These are phyloP conservation scores for Beverwykella pulmonaria DNA, from an alignment of 495 filamentous ascomycete genomes.

Conservation along the genomic window DNA sequence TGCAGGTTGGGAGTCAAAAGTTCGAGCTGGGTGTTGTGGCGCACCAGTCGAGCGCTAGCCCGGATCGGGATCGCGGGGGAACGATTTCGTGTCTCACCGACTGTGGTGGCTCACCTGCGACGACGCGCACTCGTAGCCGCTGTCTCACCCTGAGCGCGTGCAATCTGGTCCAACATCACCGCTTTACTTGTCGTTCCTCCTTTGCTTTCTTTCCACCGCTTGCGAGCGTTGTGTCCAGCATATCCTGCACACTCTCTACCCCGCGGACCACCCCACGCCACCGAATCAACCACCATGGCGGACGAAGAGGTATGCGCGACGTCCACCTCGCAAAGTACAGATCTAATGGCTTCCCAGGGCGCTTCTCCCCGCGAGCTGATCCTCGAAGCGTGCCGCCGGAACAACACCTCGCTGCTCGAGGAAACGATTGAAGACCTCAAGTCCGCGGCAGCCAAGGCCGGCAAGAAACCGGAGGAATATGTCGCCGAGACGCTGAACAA, in stretches of 20 bases:
- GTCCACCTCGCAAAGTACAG: neutral
- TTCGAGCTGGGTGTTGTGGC: neutral
- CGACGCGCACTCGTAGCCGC: neutral
- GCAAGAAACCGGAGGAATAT: conserved; percentile 44
- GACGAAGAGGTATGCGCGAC: conserved; percentile 33
- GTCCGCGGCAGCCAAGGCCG: conserved; percentile 55
- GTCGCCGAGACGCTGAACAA: conserved; percentile 78
- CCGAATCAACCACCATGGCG: conserved; percentile 25
- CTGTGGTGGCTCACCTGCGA: conserved; percentile 1
- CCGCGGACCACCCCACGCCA: neutral
- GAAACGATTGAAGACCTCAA: conserved; percentile 54
- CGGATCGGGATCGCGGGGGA: neutral
- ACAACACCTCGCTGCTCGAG: conserved; percentile 82
- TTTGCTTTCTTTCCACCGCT: too few relatives aligned
- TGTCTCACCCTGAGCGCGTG: neutral
- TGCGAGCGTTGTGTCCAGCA: neutral
- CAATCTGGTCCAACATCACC: neutral
- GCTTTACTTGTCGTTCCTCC: neutral
- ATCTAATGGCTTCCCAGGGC: conserved; percentile 60
- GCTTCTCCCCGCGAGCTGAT: conserved; percentile 82
- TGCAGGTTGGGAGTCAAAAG: neutral
- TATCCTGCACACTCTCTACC: neutral
- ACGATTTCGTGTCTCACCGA: neutral
- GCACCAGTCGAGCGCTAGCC: neutral
- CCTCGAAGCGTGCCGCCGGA: conserved; percentile 89